A percentile compares a stretch with the other conserved stretches of the same genome.
phyloP scores from a whole-genome alignment of 2,329 filamentous ascomycete genomes.

The Monosporascus ibericus region DNA sequence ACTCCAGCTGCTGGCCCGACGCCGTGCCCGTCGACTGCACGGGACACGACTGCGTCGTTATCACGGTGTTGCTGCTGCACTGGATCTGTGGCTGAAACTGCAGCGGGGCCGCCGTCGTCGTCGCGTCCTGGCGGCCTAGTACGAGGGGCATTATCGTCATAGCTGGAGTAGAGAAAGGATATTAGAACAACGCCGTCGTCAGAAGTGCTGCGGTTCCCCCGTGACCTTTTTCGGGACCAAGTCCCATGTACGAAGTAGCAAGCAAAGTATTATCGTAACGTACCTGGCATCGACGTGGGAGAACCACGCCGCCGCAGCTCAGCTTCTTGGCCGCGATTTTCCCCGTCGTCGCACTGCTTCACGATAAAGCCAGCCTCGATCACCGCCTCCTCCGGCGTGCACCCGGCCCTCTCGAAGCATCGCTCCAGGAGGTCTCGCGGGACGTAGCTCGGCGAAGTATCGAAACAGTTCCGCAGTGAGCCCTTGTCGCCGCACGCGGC shows the following conservation, averaged over 20 bases:
- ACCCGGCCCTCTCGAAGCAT: slow-evolving; percentile 31
- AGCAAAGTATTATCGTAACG: background rate
- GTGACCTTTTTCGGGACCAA: background rate
- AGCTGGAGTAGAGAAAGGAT: no score
- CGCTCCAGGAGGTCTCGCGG: slow-evolving; percentile 29
- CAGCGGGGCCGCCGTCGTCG: slow-evolving; percentile 3
- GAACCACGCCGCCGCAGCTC: slow-evolving; percentile 18
- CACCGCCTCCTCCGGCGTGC: slow-evolving; percentile 27
- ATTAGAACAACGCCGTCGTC: slow-evolving; percentile 1
- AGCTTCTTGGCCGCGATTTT: slow-evolving; percentile 4
- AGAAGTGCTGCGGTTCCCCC: slow-evolving; percentile 3
- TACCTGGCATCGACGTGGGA: slow-evolving; percentile 14
- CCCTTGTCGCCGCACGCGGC: slow-evolving; percentile 38
- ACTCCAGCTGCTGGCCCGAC: slow-evolving; percentile 30
- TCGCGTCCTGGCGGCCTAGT: slow-evolving; percentile 5
- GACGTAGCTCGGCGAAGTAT: slow-evolving; percentile 23
- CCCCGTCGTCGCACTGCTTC: slow-evolving; percentile 21
- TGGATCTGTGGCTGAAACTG: slow-evolving; percentile 6
- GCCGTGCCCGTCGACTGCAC: slow-evolving; percentile 30
- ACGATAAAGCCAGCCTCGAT: slow-evolving; percentile 29
- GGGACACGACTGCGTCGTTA: slow-evolving; percentile 33
- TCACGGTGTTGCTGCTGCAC: slow-evolving; percentile 26
- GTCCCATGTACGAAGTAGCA: background rate
- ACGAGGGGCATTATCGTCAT: slow-evolving; percentile 2
- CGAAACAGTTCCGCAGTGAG: slow-evolving; percentile 38